phyloP scores from a whole-genome alignment of 116 monocot genomes.

The Cymodocea nodosa region DNA sequence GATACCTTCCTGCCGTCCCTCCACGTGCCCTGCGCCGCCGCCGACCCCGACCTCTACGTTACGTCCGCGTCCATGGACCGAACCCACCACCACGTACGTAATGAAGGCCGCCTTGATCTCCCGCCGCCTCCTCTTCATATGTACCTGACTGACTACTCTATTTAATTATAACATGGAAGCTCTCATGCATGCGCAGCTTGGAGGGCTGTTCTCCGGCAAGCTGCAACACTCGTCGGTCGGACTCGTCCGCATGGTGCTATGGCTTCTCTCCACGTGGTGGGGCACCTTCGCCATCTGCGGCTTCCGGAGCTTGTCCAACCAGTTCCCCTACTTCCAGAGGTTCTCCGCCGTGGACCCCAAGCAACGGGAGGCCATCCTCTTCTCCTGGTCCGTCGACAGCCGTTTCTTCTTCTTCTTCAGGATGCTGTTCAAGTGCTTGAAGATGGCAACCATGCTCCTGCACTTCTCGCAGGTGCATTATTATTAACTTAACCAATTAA shows the following conservation, averaged over 20 bases:
- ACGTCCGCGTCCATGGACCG: constrained; percentile 55
- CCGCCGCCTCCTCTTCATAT: no score
- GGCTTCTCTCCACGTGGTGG: constrained; percentile 47
- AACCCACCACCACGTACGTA: constrained; percentile 16
- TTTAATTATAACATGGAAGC: no score
- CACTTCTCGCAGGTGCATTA: constrained; percentile 44
- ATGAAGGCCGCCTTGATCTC: no score
- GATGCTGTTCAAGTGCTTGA: constrained; percentile 25
- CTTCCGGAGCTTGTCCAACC: constrained; percentile 18
- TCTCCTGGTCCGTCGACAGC: constrained; percentile 44
- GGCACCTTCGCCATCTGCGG: constrained; percentile 55
- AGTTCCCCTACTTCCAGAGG: constrained; percentile 46
- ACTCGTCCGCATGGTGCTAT: constrained; percentile 18
- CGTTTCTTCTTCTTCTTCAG: constrained; percentile 14
- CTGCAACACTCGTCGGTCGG: constrained; percentile 15
- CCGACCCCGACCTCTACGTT: constrained; percentile 24
- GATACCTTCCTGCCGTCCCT: constrained; percentile 37
- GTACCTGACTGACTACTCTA: no score
- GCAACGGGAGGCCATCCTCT: constrained; percentile 36
- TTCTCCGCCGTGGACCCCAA: constrained; percentile 16
- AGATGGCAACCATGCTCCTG: constrained; percentile 17
- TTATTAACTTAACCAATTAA: no score
- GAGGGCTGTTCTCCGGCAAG: constrained; percentile 19
- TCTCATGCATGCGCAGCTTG: constrained; percentile 12
- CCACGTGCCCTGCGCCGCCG: constrained; percentile 1